Base-by-base conservation (phyloP, 257 asterid genomes). In the Galeopsis tetrahit region DNA sequence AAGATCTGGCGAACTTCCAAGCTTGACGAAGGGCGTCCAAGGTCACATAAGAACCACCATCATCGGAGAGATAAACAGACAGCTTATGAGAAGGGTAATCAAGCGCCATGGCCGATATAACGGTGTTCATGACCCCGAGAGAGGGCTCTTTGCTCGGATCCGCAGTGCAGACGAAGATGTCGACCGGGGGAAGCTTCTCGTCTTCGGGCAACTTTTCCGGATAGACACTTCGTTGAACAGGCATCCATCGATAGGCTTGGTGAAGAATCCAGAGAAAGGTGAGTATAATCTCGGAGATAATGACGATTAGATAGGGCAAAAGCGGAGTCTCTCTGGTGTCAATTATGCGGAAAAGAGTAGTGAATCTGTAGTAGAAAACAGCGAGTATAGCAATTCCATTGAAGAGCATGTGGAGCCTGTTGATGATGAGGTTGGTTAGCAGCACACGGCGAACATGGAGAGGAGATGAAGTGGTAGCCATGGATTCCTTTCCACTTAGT, bases 31-130 rank as follows among this genome's bases (percentile, higher is more conserved):
- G 34, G 21, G 90, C 88, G 4, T 43, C 33, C 52, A 81, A 32
- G 21, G 85, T 85, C 35, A 80, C 77, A 17, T 33, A 57, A 15
- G 87, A 77, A 6, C 88, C 84, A 1, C 87, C 90, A 43, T 87
- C 93, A 17, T 87, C 90, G 5, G 83, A 78, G 6, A 87, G 67
- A 70, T 85, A 87, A 13, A 87, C 88, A 2, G 82, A 36, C 2
- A 87, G 72, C 72, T 81, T 87, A 56, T 85, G 84, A 3, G 82
- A 67, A 7, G 88, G 93, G 68, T 87, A 87, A 68, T 87, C 89
- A 7, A 83, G 69, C 35, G 86, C 74, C 87, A 85, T 74, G 3
- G 82, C 85, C 11, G 88, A 87, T 17, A 87, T 32, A 49, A 87
- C 82, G 2, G 93, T 85, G 75, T 87, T 87, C 83, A 85, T 82